Evolutionary conservation across 2,329 filamentous ascomycete species (phyloP), one percentile per base, ranked within the genome.

Genomic region (Ophiostoma angusticollis): DNA sequence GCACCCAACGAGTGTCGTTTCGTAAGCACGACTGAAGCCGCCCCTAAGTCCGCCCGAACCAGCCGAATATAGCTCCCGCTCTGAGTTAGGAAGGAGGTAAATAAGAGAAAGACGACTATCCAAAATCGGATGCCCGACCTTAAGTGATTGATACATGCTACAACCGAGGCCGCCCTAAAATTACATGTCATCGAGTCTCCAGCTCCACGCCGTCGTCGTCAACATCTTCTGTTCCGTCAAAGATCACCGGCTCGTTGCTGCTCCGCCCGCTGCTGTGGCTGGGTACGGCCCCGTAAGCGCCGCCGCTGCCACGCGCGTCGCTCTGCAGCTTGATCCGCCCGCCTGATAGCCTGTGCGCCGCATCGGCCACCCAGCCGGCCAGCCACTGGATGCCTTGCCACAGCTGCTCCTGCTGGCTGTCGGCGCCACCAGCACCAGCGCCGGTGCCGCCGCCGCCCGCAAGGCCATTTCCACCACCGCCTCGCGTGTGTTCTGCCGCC

Each of bases 401-500:
- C 1, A 86, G 55, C 2, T 86, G 56, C 46, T 65, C 65, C 52
- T 83, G 80, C 52, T 84, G 74, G 4, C 65, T 62, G 43, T 74
- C 70, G 24, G 65, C 58, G 41, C 74, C 58, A 5, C 16, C 13
- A n/a, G n/a, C n/a, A 18, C 64, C 58, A 31, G 69, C 63, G 42
- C 78, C 74, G 29, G 75, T 62, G 43, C 74, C 69, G 24, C 65
- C 58, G 39, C 74, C 58, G 14, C 17, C 13, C n/a, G n/a, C n/a
- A n/a, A n/a, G n/a, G n/a, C n/a, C n/a, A 19, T 64, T 59, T 31
- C 69, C 62, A 41, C 79, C 74, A 23, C 75, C 69, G 5, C 17
- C 31, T n/a, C 42, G 45, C 17, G 39, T 28, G 50, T 84, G 78
- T 59, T 91, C 86, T 30, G 81, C 76, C 8, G 84, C 84, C 58